Conservation (phyloP, 306 rosid species). For the Canavalia gladiata region DNA sequence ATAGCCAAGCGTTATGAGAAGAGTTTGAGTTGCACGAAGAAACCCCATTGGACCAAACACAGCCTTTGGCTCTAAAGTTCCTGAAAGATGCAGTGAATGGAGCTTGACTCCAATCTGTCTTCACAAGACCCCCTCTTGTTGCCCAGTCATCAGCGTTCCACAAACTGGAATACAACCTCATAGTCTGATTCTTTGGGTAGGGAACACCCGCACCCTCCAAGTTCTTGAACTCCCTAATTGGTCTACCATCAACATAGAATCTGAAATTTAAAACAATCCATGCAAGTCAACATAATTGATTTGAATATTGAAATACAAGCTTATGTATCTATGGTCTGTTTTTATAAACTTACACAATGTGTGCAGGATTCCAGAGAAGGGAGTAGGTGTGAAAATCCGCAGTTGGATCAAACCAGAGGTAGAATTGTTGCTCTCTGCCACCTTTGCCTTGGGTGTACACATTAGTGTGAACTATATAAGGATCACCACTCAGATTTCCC, state of each 20-base stretch:
- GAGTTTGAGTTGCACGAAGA: slow-evolving; percentile 60
- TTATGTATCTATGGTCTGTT: not conserved
- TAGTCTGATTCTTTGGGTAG: slow-evolving; percentile 63
- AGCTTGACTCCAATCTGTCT: slow-evolving; percentile 75
- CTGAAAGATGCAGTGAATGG: slow-evolving; percentile 74
- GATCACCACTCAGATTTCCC: slow-evolving; percentile 76
- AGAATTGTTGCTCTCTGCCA: slow-evolving; percentile 73
- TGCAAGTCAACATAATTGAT: not conserved
- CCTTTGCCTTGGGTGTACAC: slow-evolving; percentile 73
- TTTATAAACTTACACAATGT: slow-evolving; percentile 57
- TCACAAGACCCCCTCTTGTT: slow-evolving; percentile 79
- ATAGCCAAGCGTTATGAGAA: slow-evolving; percentile 53
- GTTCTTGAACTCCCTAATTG: slow-evolving; percentile 81
- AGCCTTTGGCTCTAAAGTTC: slow-evolving; percentile 59
- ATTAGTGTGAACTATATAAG: slow-evolving; percentile 77
- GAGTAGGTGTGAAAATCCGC: slow-evolving; percentile 76
- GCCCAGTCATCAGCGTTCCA: slow-evolving; percentile 89
- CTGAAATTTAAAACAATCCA: slow-evolving; percentile 37
- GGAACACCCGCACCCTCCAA: slow-evolving; percentile 60
- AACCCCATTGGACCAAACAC: slow-evolving; percentile 62
- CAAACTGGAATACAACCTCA: slow-evolving; percentile 69
- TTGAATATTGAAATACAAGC: not conserved
- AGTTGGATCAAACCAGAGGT: slow-evolving; percentile 84
- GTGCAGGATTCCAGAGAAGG: slow-evolving; percentile 72
- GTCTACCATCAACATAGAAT: slow-evolving; percentile 73